Conservation (phyloP, 1,284 basidiomycete genomes). For the Leccinum cinnamomeum region DNA sequence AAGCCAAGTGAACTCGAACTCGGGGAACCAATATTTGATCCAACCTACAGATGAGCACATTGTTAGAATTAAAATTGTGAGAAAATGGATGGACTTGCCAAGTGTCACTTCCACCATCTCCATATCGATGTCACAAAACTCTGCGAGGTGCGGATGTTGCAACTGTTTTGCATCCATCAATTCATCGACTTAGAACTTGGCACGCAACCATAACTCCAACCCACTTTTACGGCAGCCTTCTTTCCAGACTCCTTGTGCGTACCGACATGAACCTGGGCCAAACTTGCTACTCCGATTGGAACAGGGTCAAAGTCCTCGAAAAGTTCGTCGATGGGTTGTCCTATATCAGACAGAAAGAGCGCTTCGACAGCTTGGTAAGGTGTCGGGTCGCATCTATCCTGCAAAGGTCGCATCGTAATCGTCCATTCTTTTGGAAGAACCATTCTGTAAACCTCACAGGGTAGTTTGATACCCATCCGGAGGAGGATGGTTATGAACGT, state of each 20-base stretch:
- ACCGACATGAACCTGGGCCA: conserved; percentile 95
- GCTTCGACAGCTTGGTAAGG: conserved; percentile 66
- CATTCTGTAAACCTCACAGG: conserved; percentile 33
- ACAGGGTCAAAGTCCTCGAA: conserved; percentile 84
- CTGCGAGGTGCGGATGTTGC: conserved; percentile 93
- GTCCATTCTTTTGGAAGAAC: conserved; percentile 86
- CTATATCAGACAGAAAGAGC: conserved; percentile 75
- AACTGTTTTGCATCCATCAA: conserved; percentile 45
- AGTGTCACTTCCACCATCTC: conserved; percentile 83
- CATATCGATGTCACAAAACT: conserved; percentile 88
- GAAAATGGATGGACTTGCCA: conserved; percentile 40
- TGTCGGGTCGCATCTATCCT: conserved; percentile 85
- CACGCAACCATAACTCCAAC: conserved; percentile 9
- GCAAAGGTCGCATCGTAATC: conserved; percentile 64
- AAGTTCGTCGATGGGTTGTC: conserved; percentile 57
- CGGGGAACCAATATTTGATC: conserved; percentile 87
- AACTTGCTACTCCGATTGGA: conserved; percentile 93
- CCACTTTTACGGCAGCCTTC: conserved; percentile 87
- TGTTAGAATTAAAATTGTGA: background rate
- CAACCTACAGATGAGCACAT: conserved; percentile 48
- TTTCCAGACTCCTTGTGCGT: conserved; percentile 69
- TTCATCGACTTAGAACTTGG: conserved; percentile 2
- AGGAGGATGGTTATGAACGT: conserved; percentile 27
- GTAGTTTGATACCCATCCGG: conserved; percentile 1
- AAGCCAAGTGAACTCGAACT: conserved; percentile 95